Conservation (phyloP, 352 stramenopile species). For the Aphanomyces invadans region DNA sequence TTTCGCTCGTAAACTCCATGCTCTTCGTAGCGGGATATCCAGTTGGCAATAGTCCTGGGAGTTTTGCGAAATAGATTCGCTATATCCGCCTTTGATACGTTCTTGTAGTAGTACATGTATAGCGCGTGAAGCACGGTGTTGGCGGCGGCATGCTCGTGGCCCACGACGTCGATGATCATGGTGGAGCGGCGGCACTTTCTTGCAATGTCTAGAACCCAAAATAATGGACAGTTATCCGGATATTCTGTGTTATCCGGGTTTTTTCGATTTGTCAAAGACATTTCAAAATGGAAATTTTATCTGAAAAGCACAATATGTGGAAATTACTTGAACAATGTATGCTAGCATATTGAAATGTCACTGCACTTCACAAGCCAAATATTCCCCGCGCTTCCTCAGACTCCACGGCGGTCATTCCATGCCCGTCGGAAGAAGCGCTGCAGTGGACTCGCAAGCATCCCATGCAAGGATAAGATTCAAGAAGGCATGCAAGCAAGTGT, state of each 20-base stretch:
- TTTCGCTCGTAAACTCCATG: not conserved
- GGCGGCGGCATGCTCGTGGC: not conserved
- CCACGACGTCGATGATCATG: not conserved
- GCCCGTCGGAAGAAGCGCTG: too few relatives aligned
- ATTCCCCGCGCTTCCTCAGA: too few relatives aligned
- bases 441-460: not conserved
- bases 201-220: not conserved
- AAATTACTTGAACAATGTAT: too few relatives aligned
- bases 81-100: not conserved
- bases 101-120: slow-evolving; percentile 1
- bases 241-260: not conserved
- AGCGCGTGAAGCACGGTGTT: not conserved
- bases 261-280: too few relatives aligned
- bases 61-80: not conserved
- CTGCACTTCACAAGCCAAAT: too few relatives aligned
- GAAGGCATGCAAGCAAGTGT: not conserved
- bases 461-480: not conserved
- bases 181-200: too few relatives aligned
- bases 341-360: too few relatives aligned
- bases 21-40: not conserved
- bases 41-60: not conserved
- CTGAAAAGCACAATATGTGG: not conserved
- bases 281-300: not conserved
- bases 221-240: not conserved
- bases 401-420: too few relatives aligned